A percentile compares a stretch with the other conserved stretches of the same genome.
These are phyloP conservation scores for Plasmodium falciparum DNA, from an alignment of 169 alveolate species.

Conservation along the genomic window DNA sequence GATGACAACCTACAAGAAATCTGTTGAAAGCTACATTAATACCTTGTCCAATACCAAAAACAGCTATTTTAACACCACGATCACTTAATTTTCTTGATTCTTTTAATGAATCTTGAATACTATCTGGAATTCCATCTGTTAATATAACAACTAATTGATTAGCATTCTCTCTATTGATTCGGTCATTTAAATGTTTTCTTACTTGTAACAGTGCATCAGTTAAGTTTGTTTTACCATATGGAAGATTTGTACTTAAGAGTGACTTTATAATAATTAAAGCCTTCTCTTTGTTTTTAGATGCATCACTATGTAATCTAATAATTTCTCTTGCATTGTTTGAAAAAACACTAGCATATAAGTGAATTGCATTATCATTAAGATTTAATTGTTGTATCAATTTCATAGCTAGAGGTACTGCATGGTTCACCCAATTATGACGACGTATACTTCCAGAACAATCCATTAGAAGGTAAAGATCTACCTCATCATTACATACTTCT, in stretches of 20 bases:
- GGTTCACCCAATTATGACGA: conserved; percentile 12
- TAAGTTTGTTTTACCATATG: conserved; percentile 32
- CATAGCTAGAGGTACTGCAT: conserved; percentile 17
- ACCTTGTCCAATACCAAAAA: conserved; percentile 44
- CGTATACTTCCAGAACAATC: conserved; percentile 75
- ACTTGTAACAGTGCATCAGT: conserved; percentile 15
- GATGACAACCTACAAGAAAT: conserved; percentile 31
- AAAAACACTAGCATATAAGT: conserved; percentile 18
- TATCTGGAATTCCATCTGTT: conserved; percentile 66
- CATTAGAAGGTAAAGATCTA: conserved; percentile 44
- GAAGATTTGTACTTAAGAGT: background rate
- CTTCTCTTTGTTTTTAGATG: conserved; percentile 9
- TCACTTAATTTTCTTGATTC: background rate
- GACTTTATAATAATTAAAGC: background rate
- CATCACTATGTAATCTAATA: conserved; percentile 6
- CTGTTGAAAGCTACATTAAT: conserved; percentile 19
- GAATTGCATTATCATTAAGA: conserved; percentile 19
- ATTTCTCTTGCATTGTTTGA: background rate
- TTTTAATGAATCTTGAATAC: background rate
- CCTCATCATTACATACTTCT: conserved; percentile 52
- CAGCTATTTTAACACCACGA: conserved; percentile 19
- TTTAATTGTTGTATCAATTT: conserved; percentile 6
- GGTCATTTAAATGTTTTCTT: background rate
- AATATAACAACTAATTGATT: conserved; percentile 36
- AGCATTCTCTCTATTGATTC: conserved; percentile 20